Evolutionary conservation across 2,329 filamentous ascomycete genomes (phyloP), one percentile per base, ranked within the genome.

Genomic region (Apiospora phragmitis): DNA sequence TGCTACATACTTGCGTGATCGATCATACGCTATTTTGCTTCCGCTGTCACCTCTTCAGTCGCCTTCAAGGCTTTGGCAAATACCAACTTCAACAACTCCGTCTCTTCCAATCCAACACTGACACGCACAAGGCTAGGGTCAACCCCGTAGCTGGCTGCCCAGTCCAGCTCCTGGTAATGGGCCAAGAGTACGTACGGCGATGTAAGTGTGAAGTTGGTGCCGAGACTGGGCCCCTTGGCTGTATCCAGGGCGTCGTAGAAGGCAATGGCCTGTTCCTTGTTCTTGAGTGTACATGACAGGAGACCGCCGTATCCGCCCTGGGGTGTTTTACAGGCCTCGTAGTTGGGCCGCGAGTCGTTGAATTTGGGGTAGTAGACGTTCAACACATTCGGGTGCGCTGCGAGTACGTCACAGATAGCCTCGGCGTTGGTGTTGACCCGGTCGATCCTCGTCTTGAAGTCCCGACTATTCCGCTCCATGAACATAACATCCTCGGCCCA

Each of bases 401-500:
- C 85, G 49, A 98, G 84, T 45, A 94, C 86, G 41, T 92, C 88
- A 74, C 92, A 95, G 73, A 98, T 92, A 69, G 90, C 88, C 81
- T 97, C 94, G 7, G 95, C 92, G 77, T 97, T 98, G 68, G 84
- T 80, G 78, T 98, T 98, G 78, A 97, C 93, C 70, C 94, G 90
- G 73, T 93, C 91, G 72, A 97, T 94, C 70, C 96, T 90, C 21
- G 89, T 88, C 26, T 92, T 88, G 80, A 98, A 98, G 83, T 98
- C 94, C 21, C 96, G 92, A 80, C 94, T 98, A 81, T 99, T 99
- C 73, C 95, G 90, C 83, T 99, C 96, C 84, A 99, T 91, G 82
- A 98, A 97, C 49, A 99, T 90, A 67, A 92, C 90, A 81, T 99
- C 96, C 84, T 98, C 95, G 24, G 92, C 90, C 94, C 96, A 99